phyloP scores from a whole-genome alignment of 1,284 basidiomycete genomes.

The Trametes versicolor region DNA sequence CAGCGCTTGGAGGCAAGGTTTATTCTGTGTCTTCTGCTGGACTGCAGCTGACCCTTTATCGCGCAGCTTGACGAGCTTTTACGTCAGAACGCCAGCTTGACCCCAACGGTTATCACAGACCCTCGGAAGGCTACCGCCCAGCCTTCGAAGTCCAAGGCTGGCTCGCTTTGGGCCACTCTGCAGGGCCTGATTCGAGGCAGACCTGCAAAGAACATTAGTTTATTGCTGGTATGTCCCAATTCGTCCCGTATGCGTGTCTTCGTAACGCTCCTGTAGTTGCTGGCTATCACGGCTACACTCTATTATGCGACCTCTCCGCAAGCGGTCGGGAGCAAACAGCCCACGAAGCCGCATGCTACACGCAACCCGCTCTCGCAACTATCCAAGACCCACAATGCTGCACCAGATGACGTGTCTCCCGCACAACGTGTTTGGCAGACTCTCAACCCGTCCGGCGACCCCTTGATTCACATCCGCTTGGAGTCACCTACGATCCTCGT shows the following conservation, averaged over 20 bases:
- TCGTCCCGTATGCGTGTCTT: conserved; percentile 16
- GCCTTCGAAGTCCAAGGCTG: conserved; percentile 54
- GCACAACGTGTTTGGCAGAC: conserved; percentile 83
- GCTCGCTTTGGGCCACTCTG: conserved; percentile 52
- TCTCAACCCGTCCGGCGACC: conserved; percentile 78
- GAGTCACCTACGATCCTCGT: conserved; percentile 84
- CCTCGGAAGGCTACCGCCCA: conserved; percentile 45
- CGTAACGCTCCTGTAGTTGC: conserved; percentile 55
- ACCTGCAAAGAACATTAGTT: conserved; percentile 82
- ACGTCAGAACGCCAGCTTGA: conserved; percentile 66
- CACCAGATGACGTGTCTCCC: conserved; percentile 49
- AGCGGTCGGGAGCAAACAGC: conserved; percentile 49
- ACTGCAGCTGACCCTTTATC: conserved; percentile 5
- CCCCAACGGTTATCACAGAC: conserved; percentile 48
- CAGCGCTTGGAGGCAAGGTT: conserved; percentile 82
- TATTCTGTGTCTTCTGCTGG: background rate
- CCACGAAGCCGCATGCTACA: conserved; percentile 36
- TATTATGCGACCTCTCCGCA: conserved; percentile 73
- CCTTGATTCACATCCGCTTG: conserved; percentile 82
- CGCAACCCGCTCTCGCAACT: conserved; percentile 50
- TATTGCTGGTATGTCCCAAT: conserved; percentile 68
- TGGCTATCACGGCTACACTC: conserved; percentile 76
- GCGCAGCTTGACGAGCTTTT: conserved; percentile 81
- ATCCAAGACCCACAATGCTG: conserved; percentile 39
- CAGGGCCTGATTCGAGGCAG: conserved; percentile 73